These are phyloP conservation scores for Bertia moriformis DNA, from an alignment of 2,329 filamentous ascomycete genomes.

Conservation along the genomic window DNA sequence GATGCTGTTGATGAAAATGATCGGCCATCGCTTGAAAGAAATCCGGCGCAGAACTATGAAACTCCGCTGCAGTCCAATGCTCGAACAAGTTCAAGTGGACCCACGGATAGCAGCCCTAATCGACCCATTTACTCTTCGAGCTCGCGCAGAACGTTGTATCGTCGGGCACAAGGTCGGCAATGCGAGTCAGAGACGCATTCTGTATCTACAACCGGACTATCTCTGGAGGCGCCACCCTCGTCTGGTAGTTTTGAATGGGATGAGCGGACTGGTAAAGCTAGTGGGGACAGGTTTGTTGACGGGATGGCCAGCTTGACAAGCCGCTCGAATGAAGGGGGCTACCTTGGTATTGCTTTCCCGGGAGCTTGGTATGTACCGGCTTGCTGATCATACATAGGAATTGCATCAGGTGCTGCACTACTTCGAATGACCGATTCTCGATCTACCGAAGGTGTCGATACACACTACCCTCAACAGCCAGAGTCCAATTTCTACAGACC, in stretches of 20 bases:
- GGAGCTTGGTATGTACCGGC: constrained; percentile 25
- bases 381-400: constrained; percentile 14
- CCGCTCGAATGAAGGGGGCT: constrained; percentile 21
- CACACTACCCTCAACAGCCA: too few relatives aligned
- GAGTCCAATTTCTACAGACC: too few relatives aligned
- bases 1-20: too few relatives aligned
- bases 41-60: not conserved
- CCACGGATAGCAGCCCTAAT: too few relatives aligned
- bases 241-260: constrained; percentile 21
- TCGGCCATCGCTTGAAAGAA: not conserved
- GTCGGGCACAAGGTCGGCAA: too few relatives aligned
- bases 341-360: constrained; percentile 28
- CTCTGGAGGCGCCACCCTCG: too few relatives aligned
- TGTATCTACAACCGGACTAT: too few relatives aligned
- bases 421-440: constrained; percentile 2
- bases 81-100: too few relatives aligned
- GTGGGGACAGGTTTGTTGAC: constrained; percentile 16
- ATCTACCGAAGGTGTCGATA: not conserved
- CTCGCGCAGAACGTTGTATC: too few relatives aligned
- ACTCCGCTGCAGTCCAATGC: not conserved
- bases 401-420: constrained; percentile 8
- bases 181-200: too few relatives aligned
- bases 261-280: constrained; percentile 13
- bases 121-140: too few relatives aligned
- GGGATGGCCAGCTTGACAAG: constrained; percentile 21